phyloP scores from a whole-genome alignment of 345 rosid species.

The Leavenworthia alabamica region DNA sequence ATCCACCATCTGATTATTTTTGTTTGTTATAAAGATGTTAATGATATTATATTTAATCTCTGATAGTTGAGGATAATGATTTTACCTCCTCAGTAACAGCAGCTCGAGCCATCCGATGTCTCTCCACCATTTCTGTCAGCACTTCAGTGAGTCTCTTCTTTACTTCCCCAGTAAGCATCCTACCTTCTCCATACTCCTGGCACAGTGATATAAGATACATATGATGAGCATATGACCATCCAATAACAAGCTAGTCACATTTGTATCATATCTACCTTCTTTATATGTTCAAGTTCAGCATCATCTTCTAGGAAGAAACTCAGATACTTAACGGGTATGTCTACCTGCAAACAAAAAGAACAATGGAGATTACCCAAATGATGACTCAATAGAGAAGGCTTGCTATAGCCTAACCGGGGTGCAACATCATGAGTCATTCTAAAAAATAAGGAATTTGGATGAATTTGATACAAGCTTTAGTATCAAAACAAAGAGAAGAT shows the following conservation, averaged over 20 bases:
- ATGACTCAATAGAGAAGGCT: too few species aligned
- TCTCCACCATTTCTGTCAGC: conserved; percentile 68
- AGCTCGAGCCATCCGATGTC: conserved; percentile 72
- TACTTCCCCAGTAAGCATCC: conserved; percentile 81
- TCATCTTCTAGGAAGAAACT: conserved; percentile 82
- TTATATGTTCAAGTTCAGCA: conserved; percentile 72
- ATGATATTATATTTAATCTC: background rate
- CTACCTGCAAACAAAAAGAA: conserved; percentile 44
- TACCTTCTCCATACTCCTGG: conserved; percentile 80
- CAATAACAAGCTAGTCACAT: background rate
- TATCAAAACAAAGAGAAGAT: background rate
- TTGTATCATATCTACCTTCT: conserved; percentile 39
- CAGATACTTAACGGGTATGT: conserved; percentile 75
- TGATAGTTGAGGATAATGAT: background rate
- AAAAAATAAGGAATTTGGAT: too few species aligned
- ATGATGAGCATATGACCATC: background rate
- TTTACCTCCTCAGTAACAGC: conserved; percentile 78
- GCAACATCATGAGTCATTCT: too few species aligned
- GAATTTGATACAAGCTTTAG: too few species aligned
- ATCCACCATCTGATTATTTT: conserved; percentile 70
- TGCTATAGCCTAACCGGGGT: too few species aligned
- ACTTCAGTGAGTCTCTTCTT: conserved; percentile 62
- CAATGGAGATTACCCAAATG: background rate
- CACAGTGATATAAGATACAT: background rate
- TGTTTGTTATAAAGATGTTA: background rate